Conservation (phyloP, 305 asterid genomes). For the Solanum hybrid region DNA sequence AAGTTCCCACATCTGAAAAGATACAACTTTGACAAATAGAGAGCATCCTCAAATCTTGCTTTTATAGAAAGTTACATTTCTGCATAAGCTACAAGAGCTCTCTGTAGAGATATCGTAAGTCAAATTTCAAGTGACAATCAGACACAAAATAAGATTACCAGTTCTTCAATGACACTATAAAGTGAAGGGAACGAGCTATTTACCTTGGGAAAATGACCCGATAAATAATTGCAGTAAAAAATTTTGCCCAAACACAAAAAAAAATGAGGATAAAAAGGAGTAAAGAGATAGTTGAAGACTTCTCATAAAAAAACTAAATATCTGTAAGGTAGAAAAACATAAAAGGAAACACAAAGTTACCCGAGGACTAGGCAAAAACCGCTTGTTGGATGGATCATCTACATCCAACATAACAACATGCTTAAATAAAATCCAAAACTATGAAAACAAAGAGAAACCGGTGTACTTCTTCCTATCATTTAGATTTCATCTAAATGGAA, state of each 20-base stretch:
- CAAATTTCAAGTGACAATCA: not conserved
- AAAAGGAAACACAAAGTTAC: not conserved
- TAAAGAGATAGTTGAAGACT: not conserved
- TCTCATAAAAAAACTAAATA: not conserved
- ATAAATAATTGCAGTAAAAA: not conserved
- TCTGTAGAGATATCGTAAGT: not conserved
- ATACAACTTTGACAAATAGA: not conserved
- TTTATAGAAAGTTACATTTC: not conserved
- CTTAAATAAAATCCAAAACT: constrained; percentile 18
- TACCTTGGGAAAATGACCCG: not conserved
- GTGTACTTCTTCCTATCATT: constrained; percentile 7
- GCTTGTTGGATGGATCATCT: not conserved
- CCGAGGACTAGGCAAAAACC: not conserved
- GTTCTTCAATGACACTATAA: not conserved
- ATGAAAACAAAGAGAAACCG: constrained; percentile 17
- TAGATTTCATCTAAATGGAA: constrained; percentile 9
- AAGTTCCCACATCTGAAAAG: not conserved
- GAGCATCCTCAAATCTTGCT: not conserved
- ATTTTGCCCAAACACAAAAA: not conserved
- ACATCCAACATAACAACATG: not conserved
- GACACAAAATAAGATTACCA: not conserved
- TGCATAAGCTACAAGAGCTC: not conserved
- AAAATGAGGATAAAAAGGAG: not conserved
- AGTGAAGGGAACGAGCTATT: not conserved
- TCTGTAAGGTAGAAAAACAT: not conserved